Base-by-base conservation (phyloP, 73 alveolate genomes). In the Stentor coeruleus region DNA sequence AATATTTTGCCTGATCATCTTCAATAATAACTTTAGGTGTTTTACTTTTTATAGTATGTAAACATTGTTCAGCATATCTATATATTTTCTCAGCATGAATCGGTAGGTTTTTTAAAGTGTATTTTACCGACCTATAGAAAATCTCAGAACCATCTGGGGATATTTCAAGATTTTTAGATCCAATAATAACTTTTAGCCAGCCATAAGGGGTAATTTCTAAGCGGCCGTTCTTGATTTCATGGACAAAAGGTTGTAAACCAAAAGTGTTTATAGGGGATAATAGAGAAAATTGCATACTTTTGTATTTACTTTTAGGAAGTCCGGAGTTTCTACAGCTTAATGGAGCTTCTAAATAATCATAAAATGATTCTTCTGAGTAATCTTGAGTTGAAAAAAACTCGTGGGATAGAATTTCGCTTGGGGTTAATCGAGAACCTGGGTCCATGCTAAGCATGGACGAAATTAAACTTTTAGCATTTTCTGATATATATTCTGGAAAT, bases 401-500 rank as follows among this genome's bases (percentile, higher is more conserved):
- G 91, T 93, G 98, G 49, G 79, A 83, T 55, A 93, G 57, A 57
- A 90, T 83, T 77, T 93, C 88, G 31, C 79, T 91, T 83, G 87
- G 85, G 59, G 89, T 75, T 57, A 90, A 82, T 57, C 98, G 88
- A 74, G 87, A 84, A 42, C 49, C 3, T 3, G 92, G 90, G 76
- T 91, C 86, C 57, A 79, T 83, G 37, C 55, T 77, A 6, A 91
- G 72, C 33, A 85, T 35, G 59, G 59, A 42, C 30, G 59, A 35
- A 35, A 91, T 90, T 30, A 91, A 86, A 77, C 86, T 90, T 74
- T 82, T 86, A 2, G 91, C 93, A 79, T 89, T 94, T 26, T 85
- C 83, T 11, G 93, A 85, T 42, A 90, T 59, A 39, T 74, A 73
- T 26, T 74, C 76, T 33, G 84, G 86, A 41, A 83, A 59, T 42